phyloP scores from a whole-genome alignment of 192 early-diverging fungal species.

The Chytriomyces sp. region DNA sequence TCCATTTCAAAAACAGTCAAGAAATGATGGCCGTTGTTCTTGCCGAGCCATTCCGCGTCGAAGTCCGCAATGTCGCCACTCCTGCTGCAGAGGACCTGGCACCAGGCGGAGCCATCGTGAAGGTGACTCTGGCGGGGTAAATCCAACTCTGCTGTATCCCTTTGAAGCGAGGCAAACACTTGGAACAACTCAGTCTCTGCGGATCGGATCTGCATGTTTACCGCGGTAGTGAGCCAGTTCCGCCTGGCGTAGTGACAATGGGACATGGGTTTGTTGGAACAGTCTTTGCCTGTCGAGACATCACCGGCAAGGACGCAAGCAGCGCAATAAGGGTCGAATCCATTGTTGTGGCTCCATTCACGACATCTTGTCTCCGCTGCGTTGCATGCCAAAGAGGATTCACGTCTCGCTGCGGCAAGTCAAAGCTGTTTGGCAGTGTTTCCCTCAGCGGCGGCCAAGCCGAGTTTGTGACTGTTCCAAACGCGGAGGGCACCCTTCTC shows the following conservation, averaged over 20 bases:
- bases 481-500: slow-evolving; percentile 55
- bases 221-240: slow-evolving; percentile 16
- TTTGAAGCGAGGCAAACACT: too few relatives aligned
- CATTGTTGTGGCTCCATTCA: slow-evolving; percentile 13
- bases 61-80: background rate
- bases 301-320: background rate
- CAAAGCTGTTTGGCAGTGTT: slow-evolving; percentile 2
- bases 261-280: slow-evolving; percentile 22
- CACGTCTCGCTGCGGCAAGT: slow-evolving; percentile 1
- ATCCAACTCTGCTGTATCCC: too few relatives aligned
- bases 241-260: background rate
- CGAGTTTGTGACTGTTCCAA: slow-evolving; percentile 60
- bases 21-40: slow-evolving; percentile 28
- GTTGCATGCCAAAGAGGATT: background rate
- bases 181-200: slow-evolving; percentile 2
- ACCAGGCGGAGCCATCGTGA: slow-evolving; percentile 18
- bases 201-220: slow-evolving; percentile 28
- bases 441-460: slow-evolving; percentile 57
- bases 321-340: background rate
- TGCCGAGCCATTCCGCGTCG: slow-evolving; percentile 4
- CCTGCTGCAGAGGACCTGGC: background rate
- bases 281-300: background rate
- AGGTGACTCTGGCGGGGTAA: slow-evolving; percentile 22
- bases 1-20: background rate
- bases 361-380: slow-evolving; percentile 14